Evolutionary conservation across 2,329 filamentous ascomycete genomes (phyloP), one percentile per base, ranked within the genome.

Genomic region (Ceratocystis lukuohia): DNA sequence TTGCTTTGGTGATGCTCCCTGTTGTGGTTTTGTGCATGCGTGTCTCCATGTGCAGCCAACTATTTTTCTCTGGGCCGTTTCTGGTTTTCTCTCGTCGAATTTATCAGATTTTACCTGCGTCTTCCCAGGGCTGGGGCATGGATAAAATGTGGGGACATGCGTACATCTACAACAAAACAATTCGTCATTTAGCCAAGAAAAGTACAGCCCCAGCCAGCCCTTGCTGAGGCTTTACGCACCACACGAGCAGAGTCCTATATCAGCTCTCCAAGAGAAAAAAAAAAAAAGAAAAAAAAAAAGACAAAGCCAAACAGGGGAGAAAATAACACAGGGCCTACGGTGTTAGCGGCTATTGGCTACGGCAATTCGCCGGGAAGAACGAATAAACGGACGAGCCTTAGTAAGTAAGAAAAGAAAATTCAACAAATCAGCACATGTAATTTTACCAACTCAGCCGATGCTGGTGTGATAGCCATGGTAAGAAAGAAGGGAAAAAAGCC

Each of bases 381-480:
- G 30, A 37, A 33, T 33, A 57, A 6, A 8, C 53, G n/a, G 25
- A 15, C 20, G 5, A 30, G 17, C 2, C n/a, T 22, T 22, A 8
- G 48, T 53, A 25, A 53, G 48, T 53, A 25, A 53, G 48, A 22
- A 10, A 15, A 53, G 10, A 53, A 53, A 17, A 12, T 12, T 28
- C 22, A 53, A 53, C 48, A 59, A 59, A 59, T 59, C 53, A 59
- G 53, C 28, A 37, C 53, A 59, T 59, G 28, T 12, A 30, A 59
- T 59, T 59, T 59, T 10, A 37, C 15, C 17, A 59, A 37, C 28
- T 37, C 56, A 8, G 28, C 56, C 56, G 56, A 59, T 37, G 5
- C 56, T 59, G 56, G 15, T 59, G 56, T n/a, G 56, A 25, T 22
- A 12, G n/a, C n/a, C n/a, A 22, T 33, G 56, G 28, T 20, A 15